Percentiles rank a stretch among this genome's conserved stretches.
Conservation (phyloP, 805 yeast species). For the Kazachstania psychrophila region DNA sequence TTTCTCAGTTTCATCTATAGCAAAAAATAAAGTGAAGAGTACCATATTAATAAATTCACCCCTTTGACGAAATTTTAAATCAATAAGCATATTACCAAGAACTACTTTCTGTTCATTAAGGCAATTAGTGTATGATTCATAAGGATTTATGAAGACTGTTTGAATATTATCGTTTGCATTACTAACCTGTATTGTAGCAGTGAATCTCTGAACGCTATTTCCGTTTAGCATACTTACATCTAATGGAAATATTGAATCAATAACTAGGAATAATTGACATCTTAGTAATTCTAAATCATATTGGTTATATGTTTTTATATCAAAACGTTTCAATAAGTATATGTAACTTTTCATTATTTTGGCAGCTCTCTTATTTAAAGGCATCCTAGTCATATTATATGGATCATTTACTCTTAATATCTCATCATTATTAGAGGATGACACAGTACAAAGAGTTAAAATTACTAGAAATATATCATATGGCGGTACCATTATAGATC, state of each 20-base stretch:
- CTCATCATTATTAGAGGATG: slow-evolving; percentile 23
- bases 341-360: slow-evolving; percentile 23
- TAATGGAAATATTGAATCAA: slow-evolving; percentile 12
- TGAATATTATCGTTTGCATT: background rate
- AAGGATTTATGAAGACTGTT: slow-evolving; percentile 7
- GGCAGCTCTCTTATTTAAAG: slow-evolving; percentile 29
- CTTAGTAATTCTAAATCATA: slow-evolving; percentile 21
- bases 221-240: background rate
- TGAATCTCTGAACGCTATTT: slow-evolving; percentile 2
- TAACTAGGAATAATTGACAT: slow-evolving; percentile 25
- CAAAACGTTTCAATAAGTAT: slow-evolving; percentile 12
- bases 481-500: slow-evolving; percentile 25
- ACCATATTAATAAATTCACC: slow-evolving; percentile 23
- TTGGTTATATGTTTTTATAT: slow-evolving; percentile 7
- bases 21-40: slow-evolving; percentile 21
- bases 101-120: slow-evolving; percentile 13
- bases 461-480: slow-evolving; percentile 28
- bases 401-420: slow-evolving; percentile 22
- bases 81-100: slow-evolving; percentile 16
- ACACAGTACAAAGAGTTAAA: slow-evolving; percentile 32
- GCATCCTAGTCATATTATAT: slow-evolving; percentile 19
- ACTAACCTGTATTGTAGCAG: background rate
- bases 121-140: slow-evolving; percentile 20
- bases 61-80: slow-evolving; percentile 11
- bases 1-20: slow-evolving; percentile 9